Evolutionary conservation across 139 green algal species (phyloP).

Genomic region (Chlorella sp.): DNA sequence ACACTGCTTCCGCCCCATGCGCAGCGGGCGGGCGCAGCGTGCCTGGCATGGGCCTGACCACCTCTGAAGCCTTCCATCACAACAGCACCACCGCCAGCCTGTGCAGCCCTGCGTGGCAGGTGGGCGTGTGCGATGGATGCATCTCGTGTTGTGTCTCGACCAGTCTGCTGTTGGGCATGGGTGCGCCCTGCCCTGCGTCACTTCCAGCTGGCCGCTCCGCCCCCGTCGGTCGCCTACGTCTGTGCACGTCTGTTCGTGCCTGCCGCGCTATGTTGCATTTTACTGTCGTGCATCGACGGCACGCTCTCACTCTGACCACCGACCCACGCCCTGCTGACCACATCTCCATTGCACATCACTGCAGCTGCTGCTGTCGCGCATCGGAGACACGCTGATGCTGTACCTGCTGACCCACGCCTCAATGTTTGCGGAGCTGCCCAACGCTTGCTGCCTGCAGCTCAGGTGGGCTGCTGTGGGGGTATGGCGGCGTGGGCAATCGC

Average conservation of each 20-base stretch:
- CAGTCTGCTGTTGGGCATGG: no score
- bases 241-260: no score
- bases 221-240: no score
- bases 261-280: no score
- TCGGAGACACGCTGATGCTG: slow-evolving; percentile 77
- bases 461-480: slow-evolving; percentile 1
- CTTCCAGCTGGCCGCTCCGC: no score
- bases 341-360: no score
- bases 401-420: slow-evolving; percentile 66
- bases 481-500: no score
- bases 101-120: slow-evolving; percentile 28
- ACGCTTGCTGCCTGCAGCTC: slow-evolving; percentile 71
- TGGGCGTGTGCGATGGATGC: background rate
- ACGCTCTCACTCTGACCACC: no score
- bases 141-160: no score
- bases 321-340: no score
- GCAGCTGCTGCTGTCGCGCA: slow-evolving; percentile 61
- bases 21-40: slow-evolving; percentile 15
- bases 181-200: no score
- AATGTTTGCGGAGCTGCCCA: slow-evolving; percentile 66
- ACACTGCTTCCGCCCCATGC: background rate
- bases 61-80: slow-evolving; percentile 47
- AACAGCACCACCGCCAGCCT: slow-evolving; percentile 47
- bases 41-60: slow-evolving; percentile 37
- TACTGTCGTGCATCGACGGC: no score